Evolutionary conservation across 768 basidiomycete genomes (phyloP).

Genomic region (Zangia roseola): DNA sequence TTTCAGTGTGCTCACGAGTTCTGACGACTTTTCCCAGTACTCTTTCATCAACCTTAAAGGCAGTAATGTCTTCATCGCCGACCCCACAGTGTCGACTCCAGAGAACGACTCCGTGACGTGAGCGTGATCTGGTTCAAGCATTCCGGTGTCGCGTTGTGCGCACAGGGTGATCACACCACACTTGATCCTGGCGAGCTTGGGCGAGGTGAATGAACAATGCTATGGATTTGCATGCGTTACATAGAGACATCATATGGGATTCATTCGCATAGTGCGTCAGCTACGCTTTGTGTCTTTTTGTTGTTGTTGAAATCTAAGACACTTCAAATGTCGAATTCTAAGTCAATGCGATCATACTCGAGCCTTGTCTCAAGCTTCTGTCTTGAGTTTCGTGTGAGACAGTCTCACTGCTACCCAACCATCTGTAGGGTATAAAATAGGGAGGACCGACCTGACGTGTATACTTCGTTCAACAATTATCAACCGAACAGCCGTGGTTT

Average conservation of each 20-base stretch:
- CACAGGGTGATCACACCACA: neutral
- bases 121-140: neutral
- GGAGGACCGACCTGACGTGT: no score
- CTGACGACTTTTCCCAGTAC: slow-evolving; percentile 35
- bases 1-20: neutral
- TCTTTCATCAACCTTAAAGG: slow-evolving; percentile 56
- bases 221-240: slow-evolving; percentile 21
- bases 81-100: slow-evolving; percentile 7
- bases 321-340: no score
- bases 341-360: no score
- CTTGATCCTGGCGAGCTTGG: neutral
- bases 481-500: no score
- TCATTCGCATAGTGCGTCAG: neutral
- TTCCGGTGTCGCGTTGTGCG: slow-evolving; percentile 3
- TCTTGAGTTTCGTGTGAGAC: no score
- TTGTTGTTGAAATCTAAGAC: slow-evolving; percentile 11
- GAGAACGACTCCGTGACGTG: slow-evolving; percentile 18
- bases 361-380: no score
- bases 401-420: no score
- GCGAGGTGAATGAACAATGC: slow-evolving; percentile 7
- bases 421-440: no score
- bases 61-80: slow-evolving; percentile 44
- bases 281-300: slow-evolving; percentile 11
- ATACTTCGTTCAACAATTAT: no score
- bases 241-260: slow-evolving; percentile 6